Evolutionary conservation across 192 early-diverging fungal species (phyloP), one percentile per base, ranked within the genome.

Genomic region (Coemansia sp.): DNA sequence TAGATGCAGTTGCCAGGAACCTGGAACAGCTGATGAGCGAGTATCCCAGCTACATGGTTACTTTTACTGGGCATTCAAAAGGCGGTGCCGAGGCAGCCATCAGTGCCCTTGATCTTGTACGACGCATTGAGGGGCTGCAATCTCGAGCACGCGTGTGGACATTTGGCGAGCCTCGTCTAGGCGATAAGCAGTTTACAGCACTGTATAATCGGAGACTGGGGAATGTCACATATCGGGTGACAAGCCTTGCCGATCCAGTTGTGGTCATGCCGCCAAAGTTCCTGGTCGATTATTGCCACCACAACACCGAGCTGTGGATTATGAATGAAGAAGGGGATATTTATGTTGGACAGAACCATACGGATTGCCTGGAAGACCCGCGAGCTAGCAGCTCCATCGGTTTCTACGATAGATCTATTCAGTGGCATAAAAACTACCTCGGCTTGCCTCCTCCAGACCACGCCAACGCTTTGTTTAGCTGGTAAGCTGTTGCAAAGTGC

Each of bases 51-150:
- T 68, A 68, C 40, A 65, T 53, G 53, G 65, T 75, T 6, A 41
- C 68, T 15, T 68, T 75, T 31, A 75, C 72, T n/a, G 72, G 72
- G 1, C 72, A 75, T 39, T 75, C 72, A 20, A 75, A 75, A 40
- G 72, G 72, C 16, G 72, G 72, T 0, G 72, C 65, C 5, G 72
- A 75, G 58, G 65, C 72, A 3, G 65, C 66, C 1, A 50, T 75
- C 36, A 61, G 61, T 21, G 72, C 72, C 0, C 50, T 75, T 11
- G 61, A 68, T 18, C 46, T 75, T n/a, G 65, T 65, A 18, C 61
- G 65, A 16, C 20, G 50, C 4, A 48, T 75, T 8, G 31, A 44
- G 5, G 72, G 65, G 11, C 47, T 75, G 39, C 47, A 36, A 3
- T 13, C 35, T 18, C 42, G 72, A 0, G 28, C 65, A 6, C 56